These are phyloP conservation scores for Dipodascus geniculatus DNA, from an alignment of 805 yeast species.

Conservation along the genomic window DNA sequence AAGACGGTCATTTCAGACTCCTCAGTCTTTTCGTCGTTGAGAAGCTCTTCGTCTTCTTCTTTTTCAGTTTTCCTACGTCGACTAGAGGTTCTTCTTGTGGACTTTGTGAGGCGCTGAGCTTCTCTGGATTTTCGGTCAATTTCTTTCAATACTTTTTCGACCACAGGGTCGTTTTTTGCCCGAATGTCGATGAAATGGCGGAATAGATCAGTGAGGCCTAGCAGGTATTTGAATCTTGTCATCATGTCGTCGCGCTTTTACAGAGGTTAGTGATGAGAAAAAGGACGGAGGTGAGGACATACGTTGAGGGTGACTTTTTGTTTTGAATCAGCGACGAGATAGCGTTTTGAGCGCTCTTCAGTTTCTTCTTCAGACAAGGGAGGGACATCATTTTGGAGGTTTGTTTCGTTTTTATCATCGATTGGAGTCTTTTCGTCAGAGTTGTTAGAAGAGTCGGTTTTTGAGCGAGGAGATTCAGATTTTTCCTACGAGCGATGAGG, in stretches of 20 bases:
- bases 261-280: not conserved
- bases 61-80: conserved; percentile 36
- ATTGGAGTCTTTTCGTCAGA: not conserved
- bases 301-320: conserved; percentile 4
- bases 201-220: conserved; percentile 73
- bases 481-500: not conserved
- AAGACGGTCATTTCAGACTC: conserved; percentile 47
- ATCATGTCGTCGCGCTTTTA: conserved; percentile 41
- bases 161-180: conserved; percentile 62
- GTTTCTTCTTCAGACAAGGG: conserved; percentile 1
- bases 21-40: conserved; percentile 56
- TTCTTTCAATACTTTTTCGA: conserved; percentile 27
- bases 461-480: not conserved
- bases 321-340: not conserved
- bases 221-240: conserved; percentile 62
- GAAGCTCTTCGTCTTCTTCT: conserved; percentile 78
- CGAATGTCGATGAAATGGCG: conserved; percentile 74
- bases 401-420: not conserved
- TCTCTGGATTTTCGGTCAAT: conserved; percentile 16
- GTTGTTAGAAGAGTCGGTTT: not conserved
- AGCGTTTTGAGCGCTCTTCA: conserved; percentile 2
- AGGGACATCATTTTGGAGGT: not conserved
- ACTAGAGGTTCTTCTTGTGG: conserved; percentile 30
- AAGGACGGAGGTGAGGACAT: not conserved
- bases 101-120: conserved; percentile 12